These are phyloP conservation scores for Saitozyma podzolica DNA, from an alignment of 768 basidiomycete genomes.

Conservation along the genomic window DNA sequence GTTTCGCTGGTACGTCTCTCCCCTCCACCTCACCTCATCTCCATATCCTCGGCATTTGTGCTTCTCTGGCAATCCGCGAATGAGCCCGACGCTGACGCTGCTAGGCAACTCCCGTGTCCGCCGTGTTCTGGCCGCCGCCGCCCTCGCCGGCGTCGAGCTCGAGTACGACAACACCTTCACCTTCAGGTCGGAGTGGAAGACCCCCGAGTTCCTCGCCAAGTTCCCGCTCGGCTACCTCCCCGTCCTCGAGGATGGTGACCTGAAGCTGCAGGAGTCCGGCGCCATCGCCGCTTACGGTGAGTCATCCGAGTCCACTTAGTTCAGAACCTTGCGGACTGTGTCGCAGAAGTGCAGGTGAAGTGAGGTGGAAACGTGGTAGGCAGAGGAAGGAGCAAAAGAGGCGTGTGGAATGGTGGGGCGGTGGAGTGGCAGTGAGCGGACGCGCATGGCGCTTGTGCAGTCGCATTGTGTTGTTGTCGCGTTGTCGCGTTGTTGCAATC, in stretches of 20 bases:
- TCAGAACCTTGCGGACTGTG: neutral
- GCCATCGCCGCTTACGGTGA: slow-evolving; percentile 87
- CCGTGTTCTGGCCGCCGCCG: slow-evolving; percentile 61
- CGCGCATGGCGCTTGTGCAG: too few relatives aligned
- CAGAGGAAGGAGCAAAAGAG: too few relatives aligned
- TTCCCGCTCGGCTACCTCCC: slow-evolving; percentile 64
- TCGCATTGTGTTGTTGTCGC: too few relatives aligned
- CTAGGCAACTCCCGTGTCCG: slow-evolving; percentile 48
- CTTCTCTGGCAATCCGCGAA: neutral
- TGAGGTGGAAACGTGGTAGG: too few relatives aligned
- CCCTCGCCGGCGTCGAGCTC: slow-evolving; percentile 65
- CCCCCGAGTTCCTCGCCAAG: slow-evolving; percentile 57
- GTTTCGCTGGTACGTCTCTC: slow-evolving; percentile 19
- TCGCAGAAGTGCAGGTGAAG: too few relatives aligned
- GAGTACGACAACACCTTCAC: slow-evolving; percentile 64
- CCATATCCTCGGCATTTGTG: neutral
- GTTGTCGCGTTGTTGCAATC: too few relatives aligned
- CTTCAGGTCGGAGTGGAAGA: slow-evolving; percentile 43
- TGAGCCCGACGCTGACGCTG: too few relatives aligned
- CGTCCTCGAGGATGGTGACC: slow-evolving; percentile 71
- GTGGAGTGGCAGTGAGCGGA: too few relatives aligned
- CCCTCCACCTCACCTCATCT: neutral
- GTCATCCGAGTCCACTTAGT: slow-evolving; percentile 51
- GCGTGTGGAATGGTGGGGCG: too few relatives aligned
- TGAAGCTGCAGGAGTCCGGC: slow-evolving; percentile 73